Percentiles rank a stretch among this genome's conserved stretches.
Conservation (phyloP, 306 rosid genomes). For the Chamaecrista fasciculata region DNA sequence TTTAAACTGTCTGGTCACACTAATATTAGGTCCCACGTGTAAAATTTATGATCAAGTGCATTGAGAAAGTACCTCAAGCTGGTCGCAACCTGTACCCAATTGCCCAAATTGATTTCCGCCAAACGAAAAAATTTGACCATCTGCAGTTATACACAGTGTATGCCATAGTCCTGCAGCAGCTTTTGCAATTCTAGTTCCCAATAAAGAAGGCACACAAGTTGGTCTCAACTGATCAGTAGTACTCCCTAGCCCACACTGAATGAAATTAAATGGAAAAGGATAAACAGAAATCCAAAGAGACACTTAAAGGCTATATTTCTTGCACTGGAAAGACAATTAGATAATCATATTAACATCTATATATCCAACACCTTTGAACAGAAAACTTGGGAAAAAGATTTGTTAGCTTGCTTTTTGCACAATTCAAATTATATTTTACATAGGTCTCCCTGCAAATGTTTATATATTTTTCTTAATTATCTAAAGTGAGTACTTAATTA, state of each 20-base stretch:
- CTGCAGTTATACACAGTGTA: slow-evolving; percentile 64
- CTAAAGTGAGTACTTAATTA: neutral
- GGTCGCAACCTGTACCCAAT: slow-evolving; percentile 75
- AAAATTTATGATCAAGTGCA: neutral
- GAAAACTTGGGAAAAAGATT: neutral
- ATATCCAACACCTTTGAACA: neutral
- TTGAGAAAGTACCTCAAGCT: slow-evolving; percentile 58
- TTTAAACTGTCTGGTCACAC: neutral
- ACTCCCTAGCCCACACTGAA: slow-evolving; percentile 84
- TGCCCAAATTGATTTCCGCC: slow-evolving; percentile 98
- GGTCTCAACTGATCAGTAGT: slow-evolving; percentile 76
- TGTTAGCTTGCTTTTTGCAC: neutral
- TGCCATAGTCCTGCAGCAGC: slow-evolving; percentile 93
- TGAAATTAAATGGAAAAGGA: neutral
- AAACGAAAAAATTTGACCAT: slow-evolving; percentile 64
- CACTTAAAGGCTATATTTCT: neutral
- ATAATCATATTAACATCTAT: too few relatives aligned
- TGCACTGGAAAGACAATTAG: too few relatives aligned
- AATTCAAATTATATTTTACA: neutral
- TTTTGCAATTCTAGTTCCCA: slow-evolving; percentile 47
- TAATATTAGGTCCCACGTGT: neutral
- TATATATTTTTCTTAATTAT: neutral
- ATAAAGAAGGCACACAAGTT: slow-evolving; percentile 58
- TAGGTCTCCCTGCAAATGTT: neutral
- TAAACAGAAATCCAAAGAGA: neutral